These are phyloP conservation scores for Leavenworthia alabamica DNA, from an alignment of 345 rosid genomes.

Conservation along the genomic window DNA sequence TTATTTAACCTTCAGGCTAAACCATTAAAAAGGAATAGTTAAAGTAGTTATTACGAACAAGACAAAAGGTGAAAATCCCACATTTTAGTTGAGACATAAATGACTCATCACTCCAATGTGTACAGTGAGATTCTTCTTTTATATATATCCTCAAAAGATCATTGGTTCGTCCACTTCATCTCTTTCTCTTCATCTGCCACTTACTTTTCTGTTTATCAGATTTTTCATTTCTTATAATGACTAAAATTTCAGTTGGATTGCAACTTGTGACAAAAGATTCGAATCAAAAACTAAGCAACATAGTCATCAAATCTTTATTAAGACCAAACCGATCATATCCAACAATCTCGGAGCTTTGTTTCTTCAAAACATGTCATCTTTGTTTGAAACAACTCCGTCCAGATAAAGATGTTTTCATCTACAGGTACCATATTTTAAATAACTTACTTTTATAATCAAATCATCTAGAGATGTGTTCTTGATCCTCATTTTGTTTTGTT, in stretches of 20 bases:
- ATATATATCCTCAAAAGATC: conserved; percentile 9
- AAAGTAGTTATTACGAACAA: conserved; percentile 12
- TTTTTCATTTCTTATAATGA: background rate
- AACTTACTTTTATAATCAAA: background rate
- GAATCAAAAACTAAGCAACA: conserved; percentile 26
- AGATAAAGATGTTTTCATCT: conserved; percentile 76
- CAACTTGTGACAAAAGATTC: conserved; percentile 39
- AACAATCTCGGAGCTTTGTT: conserved; percentile 30
- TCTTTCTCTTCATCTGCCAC: background rate
- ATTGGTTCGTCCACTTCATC: conserved; percentile 7
- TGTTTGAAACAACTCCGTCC: conserved; percentile 46
- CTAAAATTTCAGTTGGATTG: conserved; percentile 44
- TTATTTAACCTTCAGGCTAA: no score
- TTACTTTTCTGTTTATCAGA: background rate
- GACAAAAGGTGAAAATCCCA: conserved; percentile 9
- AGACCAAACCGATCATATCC: conserved; percentile 21
- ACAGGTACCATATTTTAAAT: conserved; percentile 39
- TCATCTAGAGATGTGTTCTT: background rate
- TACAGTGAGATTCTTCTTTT: background rate
- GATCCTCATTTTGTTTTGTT: background rate
- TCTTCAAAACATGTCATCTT: conserved; percentile 50
- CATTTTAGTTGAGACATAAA: conserved; percentile 23
- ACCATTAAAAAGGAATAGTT: no score
- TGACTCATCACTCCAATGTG: background rate
- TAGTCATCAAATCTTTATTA: conserved; percentile 41